Evolutionary conservation across 768 basidiomycete species (phyloP), one percentile per base, ranked within the genome.

Genomic region (Mycena pura): DNA sequence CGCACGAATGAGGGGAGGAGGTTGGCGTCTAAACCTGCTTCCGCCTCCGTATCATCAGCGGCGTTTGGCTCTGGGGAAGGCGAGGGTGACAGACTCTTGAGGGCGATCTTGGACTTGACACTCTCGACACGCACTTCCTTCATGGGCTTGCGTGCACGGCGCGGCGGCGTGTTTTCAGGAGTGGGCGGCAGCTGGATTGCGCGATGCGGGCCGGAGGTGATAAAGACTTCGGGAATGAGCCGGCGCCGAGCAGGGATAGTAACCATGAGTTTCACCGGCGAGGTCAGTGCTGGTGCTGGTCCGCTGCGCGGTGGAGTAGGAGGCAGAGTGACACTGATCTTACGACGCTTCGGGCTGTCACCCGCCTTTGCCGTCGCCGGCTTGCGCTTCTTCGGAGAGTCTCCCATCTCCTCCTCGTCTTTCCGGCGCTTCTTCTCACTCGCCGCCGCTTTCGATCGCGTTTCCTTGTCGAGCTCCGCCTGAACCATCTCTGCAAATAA

Each of bases 401-500:
- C 60, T 1, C 67, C 67, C 19, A 70, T 69, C 29, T 84, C 83
- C 64, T 84, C 83, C 57, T 88, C 85, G 47, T 83, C 80, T 66
- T 79, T 82, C 71, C 79, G 60, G 9, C 64, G 78, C 74, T 83
- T 87, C 75, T 80, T 82, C 76, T 88, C 86, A 3, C 73, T 68
- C 5, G 79, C 81, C 7, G 80, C 76, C 69, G 87, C 83, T 69
- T 86, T 90, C 36, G 81, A 79, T 44, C 72, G 77, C 19, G 74
- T 71, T 72, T 87, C 85, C 66, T 80, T 83, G 60, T 81, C 80
- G 31, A 91, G 78, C 73, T 87, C 89, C 22, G 78, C 78, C 60
- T 78, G 80, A 60, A 93, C 71, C 60, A 86, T 71, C 36, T 76
- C 75, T 6, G 92, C 90, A 74, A 96, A 95, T 15, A 70, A 71